Evolutionary conservation across 1,139 yeast genomes (phyloP).

Genomic region (Sugiyamaella grinbergsii): DNA sequence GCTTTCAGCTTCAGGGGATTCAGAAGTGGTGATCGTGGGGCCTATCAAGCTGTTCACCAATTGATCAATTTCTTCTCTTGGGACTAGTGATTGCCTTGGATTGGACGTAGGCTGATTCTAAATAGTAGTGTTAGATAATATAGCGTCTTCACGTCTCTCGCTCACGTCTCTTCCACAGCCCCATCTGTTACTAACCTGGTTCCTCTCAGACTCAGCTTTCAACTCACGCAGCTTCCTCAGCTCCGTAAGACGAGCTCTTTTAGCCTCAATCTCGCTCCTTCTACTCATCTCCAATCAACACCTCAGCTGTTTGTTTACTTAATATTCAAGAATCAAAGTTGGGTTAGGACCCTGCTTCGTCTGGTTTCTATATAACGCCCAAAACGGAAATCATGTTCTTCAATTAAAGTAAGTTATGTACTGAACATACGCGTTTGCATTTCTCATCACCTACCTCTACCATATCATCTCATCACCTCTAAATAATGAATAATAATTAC

Average conservation of each 20-base stretch:
- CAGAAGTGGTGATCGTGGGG: constrained; percentile 1
- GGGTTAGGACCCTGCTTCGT: constrained; percentile 4
- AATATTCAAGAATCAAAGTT: neutral
- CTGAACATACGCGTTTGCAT: constrained; percentile 1
- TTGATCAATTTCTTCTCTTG: constrained; percentile 29
- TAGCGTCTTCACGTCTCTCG: no score
- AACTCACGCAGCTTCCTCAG: constrained; percentile 45
- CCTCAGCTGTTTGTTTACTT: neutral
- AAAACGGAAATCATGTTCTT: constrained; percentile 8
- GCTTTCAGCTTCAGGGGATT: neutral
- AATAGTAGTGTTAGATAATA: constrained; percentile 6
- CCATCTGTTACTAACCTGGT: constrained; percentile 12
- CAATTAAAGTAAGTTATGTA: neutral
- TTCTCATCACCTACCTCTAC: neutral
- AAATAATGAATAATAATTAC: neutral
- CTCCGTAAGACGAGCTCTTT: constrained; percentile 50
- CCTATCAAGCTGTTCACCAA: constrained; percentile 32
- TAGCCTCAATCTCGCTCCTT: constrained; percentile 50
- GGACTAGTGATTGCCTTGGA: constrained; percentile 13
- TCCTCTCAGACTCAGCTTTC: constrained; percentile 19
- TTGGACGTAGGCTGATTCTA: neutral
- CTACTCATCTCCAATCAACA: constrained; percentile 26
- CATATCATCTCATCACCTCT: neutral
- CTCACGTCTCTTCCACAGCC: neutral
- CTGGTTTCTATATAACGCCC: neutral